These are phyloP conservation scores for Pestalotiopsis sp. DNA, from an alignment of 2,329 filamentous ascomycete species.

Conservation along the genomic window DNA sequence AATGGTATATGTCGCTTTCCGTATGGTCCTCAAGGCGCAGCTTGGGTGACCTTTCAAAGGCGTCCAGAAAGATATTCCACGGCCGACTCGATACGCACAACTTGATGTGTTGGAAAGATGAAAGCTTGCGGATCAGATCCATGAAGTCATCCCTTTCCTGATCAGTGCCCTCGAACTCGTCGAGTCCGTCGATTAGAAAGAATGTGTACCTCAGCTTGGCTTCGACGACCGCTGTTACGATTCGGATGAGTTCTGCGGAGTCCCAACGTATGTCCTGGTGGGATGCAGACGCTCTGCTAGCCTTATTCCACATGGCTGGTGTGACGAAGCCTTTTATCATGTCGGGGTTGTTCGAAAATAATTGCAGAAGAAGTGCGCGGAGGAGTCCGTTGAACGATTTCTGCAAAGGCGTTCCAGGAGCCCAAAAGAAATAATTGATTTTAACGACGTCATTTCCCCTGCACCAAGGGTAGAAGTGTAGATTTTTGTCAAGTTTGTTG, in stretches of 20 bases:
- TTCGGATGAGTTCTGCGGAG: neutral
- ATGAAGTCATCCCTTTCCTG: neutral
- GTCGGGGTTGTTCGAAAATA: neutral
- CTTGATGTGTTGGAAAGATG: neutral
- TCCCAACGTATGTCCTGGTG: neutral
- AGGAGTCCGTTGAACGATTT: neutral
- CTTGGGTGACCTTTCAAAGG: neutral
- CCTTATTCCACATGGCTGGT: neutral
- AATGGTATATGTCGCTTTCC: neutral
- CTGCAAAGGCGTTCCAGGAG: neutral
- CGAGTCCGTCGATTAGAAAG: neutral
- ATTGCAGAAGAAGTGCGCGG: neutral
- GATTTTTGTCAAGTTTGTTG: neutral
- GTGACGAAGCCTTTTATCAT: neutral
- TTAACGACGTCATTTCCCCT: neutral
- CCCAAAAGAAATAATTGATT: neutral
- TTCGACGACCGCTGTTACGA: neutral
- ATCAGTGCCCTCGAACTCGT: neutral
- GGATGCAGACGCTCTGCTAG: neutral
- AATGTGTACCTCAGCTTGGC: neutral
- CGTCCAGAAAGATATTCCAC: neutral
- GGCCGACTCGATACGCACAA: neutral
- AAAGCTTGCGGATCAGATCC: neutral
- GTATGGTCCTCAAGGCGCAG: neutral
- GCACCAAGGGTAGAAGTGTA: neutral